Evolutionary conservation across 73 alveolate genomes (phyloP).

Genomic region (Loxodes magnus): DNA sequence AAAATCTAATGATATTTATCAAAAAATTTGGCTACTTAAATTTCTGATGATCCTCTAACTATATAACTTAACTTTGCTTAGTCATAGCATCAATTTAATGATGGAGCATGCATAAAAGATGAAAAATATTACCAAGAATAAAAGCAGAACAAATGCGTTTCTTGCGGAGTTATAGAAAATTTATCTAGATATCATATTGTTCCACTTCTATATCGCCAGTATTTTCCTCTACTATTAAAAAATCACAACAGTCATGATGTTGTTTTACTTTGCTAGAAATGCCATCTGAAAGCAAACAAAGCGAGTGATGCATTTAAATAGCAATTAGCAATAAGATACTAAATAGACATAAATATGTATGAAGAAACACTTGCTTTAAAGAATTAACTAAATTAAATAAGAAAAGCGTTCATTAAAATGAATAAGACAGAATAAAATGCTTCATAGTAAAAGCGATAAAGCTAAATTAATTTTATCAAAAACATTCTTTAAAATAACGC

Average conservation of each 20-base stretch:
- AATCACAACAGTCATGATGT: constrained; percentile 93
- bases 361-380: constrained; percentile 28
- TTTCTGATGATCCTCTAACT: constrained; percentile 61
- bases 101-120: constrained; percentile 34
- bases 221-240: constrained; percentile 79
- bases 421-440: no score
- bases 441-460: no score
- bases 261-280: constrained; percentile 76
- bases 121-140: constrained; percentile 49
- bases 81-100: constrained; percentile 50
- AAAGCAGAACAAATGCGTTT: constrained; percentile 73
- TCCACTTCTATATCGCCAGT: constrained; percentile 63
- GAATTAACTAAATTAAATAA: no score
- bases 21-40: constrained; percentile 52
- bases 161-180: constrained; percentile 58
- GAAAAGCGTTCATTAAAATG: no score
- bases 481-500: not conserved
- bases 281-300: constrained; percentile 86
- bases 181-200: constrained; percentile 73
- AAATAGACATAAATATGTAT: constrained; percentile 37
- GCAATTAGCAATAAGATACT: constrained; percentile 48
- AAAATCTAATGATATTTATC: constrained; percentile 75
- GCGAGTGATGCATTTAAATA: constrained; percentile 53
- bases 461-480: no score
- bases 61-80: constrained; percentile 71